Conservation (phyloP, 306 rosid species). For the Vigna unguiculata region DNA sequence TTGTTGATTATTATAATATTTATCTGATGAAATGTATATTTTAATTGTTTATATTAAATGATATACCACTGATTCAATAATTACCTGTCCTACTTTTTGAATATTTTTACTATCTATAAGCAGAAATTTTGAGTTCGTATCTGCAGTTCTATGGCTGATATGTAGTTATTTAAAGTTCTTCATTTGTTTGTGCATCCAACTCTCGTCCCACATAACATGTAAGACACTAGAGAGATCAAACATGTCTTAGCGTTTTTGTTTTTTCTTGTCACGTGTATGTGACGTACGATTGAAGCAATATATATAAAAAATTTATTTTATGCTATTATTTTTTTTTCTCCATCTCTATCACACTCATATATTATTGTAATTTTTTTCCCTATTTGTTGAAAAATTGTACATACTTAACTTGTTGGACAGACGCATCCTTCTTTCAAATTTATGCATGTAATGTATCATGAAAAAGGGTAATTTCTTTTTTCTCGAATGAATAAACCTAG, state of each 20-base stretch:
- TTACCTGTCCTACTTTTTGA: background rate
- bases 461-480: background rate
- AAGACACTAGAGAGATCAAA: background rate
- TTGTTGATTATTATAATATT: background rate
- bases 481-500: background rate
- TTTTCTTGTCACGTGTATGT: slow-evolving; percentile 16
- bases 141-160: slow-evolving; percentile 1
- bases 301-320: background rate
- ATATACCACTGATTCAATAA: background rate
- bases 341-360: background rate
- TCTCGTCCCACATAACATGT: slow-evolving; percentile 4
- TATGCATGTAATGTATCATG: background rate
- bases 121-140: background rate
- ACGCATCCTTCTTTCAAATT: background rate
- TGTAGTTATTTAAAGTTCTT: background rate
- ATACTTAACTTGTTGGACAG: background rate
- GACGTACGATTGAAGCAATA: background rate
- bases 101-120: background rate
- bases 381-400: background rate
- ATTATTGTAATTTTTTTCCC: background rate
- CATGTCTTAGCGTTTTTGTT: slow-evolving; percentile 35
- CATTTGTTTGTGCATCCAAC: background rate
- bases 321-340: background rate
- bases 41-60: background rate
- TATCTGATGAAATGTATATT: background rate